Evolutionary conservation across 2,329 filamentous ascomycete species (phyloP).

Genomic region (Sporothrix mexicana): DNA sequence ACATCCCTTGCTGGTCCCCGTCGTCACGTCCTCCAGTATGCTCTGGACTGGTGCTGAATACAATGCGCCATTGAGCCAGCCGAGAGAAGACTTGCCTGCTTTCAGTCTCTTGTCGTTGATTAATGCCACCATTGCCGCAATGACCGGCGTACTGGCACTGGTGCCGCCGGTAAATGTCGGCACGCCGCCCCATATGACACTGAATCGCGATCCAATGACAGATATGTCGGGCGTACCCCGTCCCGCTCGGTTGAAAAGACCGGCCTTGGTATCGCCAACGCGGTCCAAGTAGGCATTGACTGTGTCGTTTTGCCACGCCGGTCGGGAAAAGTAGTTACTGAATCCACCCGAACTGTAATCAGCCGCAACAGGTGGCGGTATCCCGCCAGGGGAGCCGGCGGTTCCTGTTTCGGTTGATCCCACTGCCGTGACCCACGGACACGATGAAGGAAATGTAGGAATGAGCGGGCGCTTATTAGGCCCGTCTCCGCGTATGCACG

Average conservation of each 20-base stretch:
- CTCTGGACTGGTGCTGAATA: conserved; percentile 50
- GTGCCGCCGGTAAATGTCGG: conserved; percentile 49
- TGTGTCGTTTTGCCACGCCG: conserved; percentile 52
- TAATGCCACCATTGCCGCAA: conserved; percentile 60
- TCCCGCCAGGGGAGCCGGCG: conserved; percentile 37
- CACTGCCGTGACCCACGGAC: conserved; percentile 71
- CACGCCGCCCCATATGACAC: conserved; percentile 45
- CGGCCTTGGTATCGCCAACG: conserved; percentile 42
- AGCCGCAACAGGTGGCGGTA: conserved; percentile 45
- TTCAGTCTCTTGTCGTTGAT: conserved; percentile 61
- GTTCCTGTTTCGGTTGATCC: conserved; percentile 57
- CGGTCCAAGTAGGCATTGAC: conserved; percentile 50
- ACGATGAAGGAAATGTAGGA: conserved; percentile 68
- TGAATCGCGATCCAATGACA: conserved; percentile 64
- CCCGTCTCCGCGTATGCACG: conserved; percentile 65
- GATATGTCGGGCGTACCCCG: conserved; percentile 59
- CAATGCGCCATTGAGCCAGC: conserved; percentile 59
- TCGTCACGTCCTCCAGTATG: conserved; percentile 51
- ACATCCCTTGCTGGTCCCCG: conserved; percentile 51
- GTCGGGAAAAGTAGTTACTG: conserved; percentile 55
- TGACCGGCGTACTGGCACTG: conserved; percentile 59
- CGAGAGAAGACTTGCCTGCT: conserved; percentile 55
- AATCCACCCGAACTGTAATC: conserved; percentile 60
- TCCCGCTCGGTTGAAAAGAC: conserved; percentile 53
- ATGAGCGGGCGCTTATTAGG: conserved; percentile 60